phyloP scores from a whole-genome alignment of 2,329 filamentous ascomycete species.

The Colletotrichum chrysophilum region DNA sequence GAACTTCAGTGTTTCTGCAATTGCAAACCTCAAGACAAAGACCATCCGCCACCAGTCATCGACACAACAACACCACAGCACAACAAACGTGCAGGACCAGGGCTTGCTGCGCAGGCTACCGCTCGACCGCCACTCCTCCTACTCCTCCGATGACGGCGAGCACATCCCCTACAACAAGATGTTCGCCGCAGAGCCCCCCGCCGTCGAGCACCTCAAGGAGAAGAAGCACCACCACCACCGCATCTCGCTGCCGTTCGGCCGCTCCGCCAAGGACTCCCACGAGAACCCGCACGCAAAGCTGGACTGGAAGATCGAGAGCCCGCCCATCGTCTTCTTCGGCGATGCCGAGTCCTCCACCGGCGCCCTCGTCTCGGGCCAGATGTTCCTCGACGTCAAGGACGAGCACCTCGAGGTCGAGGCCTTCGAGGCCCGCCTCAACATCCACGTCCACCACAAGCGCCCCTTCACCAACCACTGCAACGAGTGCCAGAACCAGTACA shows the following conservation, averaged over 20 bases:
- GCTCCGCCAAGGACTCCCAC: slow-evolving; percentile 40
- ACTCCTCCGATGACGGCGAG: slow-evolving; percentile 22
- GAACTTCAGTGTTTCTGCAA: slow-evolving; percentile 35
- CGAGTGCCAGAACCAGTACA: slow-evolving; percentile 75
- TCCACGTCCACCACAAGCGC: slow-evolving; percentile 78
- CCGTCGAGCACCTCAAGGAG: slow-evolving; percentile 22
- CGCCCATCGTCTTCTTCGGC: slow-evolving; percentile 85
- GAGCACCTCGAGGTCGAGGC: slow-evolving; percentile 59
- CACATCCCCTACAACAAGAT: slow-evolving; percentile 21
- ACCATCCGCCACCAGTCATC: slow-evolving; percentile 33
- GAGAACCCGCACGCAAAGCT: slow-evolving; percentile 46
- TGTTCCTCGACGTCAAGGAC: slow-evolving; percentile 76
- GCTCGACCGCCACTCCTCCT: slow-evolving; percentile 17
- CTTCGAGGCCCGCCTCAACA: slow-evolving; percentile 74
- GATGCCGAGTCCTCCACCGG: slow-evolving; percentile 77
- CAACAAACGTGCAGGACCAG: slow-evolving; percentile 1
- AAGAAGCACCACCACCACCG: slow-evolving; percentile 44
- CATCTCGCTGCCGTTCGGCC: slow-evolving; percentile 44
- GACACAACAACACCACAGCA: background rate
- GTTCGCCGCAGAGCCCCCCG: slow-evolving; percentile 15
- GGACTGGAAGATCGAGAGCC: slow-evolving; percentile 77
- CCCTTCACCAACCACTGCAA: slow-evolving; percentile 81
- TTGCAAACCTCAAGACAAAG: slow-evolving; percentile 55
- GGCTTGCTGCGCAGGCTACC: slow-evolving; percentile 6
- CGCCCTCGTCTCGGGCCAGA: slow-evolving; percentile 82